Base-by-base conservation (phyloP, 2,329 filamentous ascomycete species). In the Escovopsis sp. region DNA sequence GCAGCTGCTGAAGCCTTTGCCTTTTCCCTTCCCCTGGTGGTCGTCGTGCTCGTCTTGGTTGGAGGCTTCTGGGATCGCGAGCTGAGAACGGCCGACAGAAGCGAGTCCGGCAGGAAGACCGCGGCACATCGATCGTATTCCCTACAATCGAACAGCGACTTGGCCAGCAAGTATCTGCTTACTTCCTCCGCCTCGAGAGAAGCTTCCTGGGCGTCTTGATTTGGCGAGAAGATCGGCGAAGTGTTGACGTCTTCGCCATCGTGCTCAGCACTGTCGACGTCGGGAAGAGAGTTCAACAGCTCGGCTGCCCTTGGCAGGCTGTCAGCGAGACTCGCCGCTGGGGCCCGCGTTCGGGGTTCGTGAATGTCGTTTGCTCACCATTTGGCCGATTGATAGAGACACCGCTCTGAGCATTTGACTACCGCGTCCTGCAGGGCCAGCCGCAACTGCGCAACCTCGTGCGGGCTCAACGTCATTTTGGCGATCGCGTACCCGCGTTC, bases 371-470 rank as follows among this genome's bases (percentile, higher is more conserved):
- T 8, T 3, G 33, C 48, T 38, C 55, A 94, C 90, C 90, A 98
- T 75, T 96, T 96, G 19, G 90, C 79, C 6, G 88, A 90, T 50
- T 94, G 87, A 52, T 94, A 96, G 11, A 98, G 70, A 56, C 90
- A 94, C 55, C 90, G 70, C 54, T 98, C 90, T 1, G 86, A 93
- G 61, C 87, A 96, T 53, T 86, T 86, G 17, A 90, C 69, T 3
- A 90, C 79, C 21, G 88, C 85, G 49, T 86, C 79, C 54, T 93
- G 84, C 30, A 94, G 68, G 25, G 83, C 74, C 27, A 68, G 70
- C 50, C 79, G 75, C 41, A 92, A 65, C 51, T 85, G 78, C 34
- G 63, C 59, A 31, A 67, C 63, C 41, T 76, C 72, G 41, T 67
- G 61, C 36, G 66, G 58, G 39, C 62, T 72, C 40, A 77, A 61